Evolutionary conservation across 2,329 filamentous ascomycete species (phyloP).

Genomic region (Aspergillus amoenus): DNA sequence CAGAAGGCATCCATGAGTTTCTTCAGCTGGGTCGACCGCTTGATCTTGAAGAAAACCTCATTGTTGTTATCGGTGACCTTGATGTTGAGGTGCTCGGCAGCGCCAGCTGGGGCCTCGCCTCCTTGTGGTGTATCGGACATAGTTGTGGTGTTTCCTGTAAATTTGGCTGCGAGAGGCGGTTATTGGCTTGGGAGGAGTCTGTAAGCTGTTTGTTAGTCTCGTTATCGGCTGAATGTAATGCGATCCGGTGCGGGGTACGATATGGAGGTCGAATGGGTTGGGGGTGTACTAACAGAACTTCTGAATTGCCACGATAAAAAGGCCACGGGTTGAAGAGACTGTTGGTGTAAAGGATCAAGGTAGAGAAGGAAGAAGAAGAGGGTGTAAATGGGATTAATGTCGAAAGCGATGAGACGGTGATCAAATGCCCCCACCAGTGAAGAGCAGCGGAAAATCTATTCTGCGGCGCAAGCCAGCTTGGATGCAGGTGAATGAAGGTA

Average conservation of each 20-base stretch:
- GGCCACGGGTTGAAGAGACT: not conserved
- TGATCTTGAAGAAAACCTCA: constrained; percentile 99
- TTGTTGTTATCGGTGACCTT: constrained; percentile 99
- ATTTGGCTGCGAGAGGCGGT: not conserved
- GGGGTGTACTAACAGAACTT: constrained; percentile 1
- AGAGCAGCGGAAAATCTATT: constrained; percentile 38
- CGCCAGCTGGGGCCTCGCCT: constrained; percentile 32
- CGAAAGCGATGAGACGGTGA: constrained; percentile 19
- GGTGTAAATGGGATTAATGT: constrained; percentile 6
- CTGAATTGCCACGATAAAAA: not conserved
- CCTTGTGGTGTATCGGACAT: constrained; percentile 35
- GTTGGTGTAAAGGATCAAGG: not conserved
- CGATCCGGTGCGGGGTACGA: constrained; percentile 10
- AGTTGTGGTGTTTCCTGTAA: not conserved
- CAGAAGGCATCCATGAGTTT: constrained; percentile 99
- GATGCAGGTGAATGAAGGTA: not conserved
- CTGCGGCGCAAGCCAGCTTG: constrained; percentile 28
- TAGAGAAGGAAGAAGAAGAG: constrained; percentile 16
- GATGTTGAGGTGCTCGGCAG: constrained; percentile 89
- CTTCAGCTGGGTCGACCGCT: constrained; percentile 90
- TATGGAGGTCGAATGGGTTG: not conserved
- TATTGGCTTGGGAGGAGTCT: not conserved
- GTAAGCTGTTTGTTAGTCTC: not conserved
- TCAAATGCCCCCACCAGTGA: constrained; percentile 31
- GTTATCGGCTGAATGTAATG: not conserved